Conservation (phyloP, 2,329 filamentous ascomycete species). For the Aspergillus clavatus region DNA sequence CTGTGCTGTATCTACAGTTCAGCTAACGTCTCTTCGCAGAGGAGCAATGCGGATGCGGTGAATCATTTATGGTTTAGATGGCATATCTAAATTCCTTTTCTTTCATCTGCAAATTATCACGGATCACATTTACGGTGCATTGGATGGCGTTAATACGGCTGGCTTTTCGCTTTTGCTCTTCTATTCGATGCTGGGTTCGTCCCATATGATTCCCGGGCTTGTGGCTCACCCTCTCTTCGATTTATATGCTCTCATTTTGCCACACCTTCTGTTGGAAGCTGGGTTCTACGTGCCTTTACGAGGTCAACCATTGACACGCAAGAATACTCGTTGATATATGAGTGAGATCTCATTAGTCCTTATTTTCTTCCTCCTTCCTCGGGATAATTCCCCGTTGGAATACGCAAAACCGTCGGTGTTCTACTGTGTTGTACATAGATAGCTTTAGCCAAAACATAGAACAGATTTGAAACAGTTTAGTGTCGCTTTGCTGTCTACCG, state of each 20-base stretch:
- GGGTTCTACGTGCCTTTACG: background rate
- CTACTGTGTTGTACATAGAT: no score
- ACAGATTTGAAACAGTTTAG: no score
- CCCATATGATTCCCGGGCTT: slow-evolving; percentile 17
- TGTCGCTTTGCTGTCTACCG: no score
- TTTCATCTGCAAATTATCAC: slow-evolving; percentile 6
- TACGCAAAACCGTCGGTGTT: no score
- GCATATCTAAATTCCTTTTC: slow-evolving; percentile 10
- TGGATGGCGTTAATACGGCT: slow-evolving; percentile 30
- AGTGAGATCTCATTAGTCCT: no score
- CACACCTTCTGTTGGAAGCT: background rate
- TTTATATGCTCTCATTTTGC: background rate
- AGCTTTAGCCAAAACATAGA: no score
- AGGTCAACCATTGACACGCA: background rate
- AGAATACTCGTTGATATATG: no score
- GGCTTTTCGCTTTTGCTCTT: slow-evolving; percentile 1
- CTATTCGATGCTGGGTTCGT: slow-evolving; percentile 11
- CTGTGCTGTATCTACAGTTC: background rate
- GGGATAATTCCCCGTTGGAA: no score
- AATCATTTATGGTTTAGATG: slow-evolving; percentile 78
- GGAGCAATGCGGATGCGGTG: slow-evolving; percentile 92
- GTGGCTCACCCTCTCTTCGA: background rate
- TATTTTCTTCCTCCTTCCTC: no score
- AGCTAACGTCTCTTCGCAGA: slow-evolving; percentile 53
- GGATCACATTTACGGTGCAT: slow-evolving; percentile 30